phyloP scores from a whole-genome alignment of 805 yeast species.

The Yamadazyma tumulicola region DNA sequence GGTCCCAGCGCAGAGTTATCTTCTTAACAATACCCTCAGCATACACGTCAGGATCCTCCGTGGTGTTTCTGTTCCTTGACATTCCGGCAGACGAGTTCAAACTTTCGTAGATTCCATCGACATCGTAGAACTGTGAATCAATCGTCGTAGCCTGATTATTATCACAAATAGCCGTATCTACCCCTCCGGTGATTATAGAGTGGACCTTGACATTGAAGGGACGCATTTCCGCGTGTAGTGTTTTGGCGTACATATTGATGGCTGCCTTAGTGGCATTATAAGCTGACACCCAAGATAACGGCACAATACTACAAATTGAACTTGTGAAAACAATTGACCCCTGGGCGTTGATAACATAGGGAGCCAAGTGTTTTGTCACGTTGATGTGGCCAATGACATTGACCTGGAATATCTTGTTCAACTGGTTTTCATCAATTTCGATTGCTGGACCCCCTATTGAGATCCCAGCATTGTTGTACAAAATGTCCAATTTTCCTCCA shows the following conservation, averaged over 20 bases:
- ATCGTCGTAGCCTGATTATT: not conserved
- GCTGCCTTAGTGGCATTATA: slow-evolving; percentile 35
- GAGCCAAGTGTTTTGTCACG: slow-evolving; percentile 29
- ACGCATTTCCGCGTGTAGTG: slow-evolving; percentile 14
- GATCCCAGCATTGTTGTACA: slow-evolving; percentile 43
- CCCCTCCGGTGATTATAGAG: slow-evolving; percentile 18
- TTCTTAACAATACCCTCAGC: slow-evolving; percentile 23
- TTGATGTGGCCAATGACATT: slow-evolving; percentile 39
- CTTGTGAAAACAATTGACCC: slow-evolving; percentile 38
- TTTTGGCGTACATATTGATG: slow-evolving; percentile 15
- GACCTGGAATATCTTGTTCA: slow-evolving; percentile 24
- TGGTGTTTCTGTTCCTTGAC: slow-evolving; percentile 10
- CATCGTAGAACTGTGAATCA: slow-evolving; percentile 5
- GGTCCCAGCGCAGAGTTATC: slow-evolving; percentile 15
- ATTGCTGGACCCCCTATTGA: slow-evolving; percentile 21
- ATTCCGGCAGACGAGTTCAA: slow-evolving; percentile 16
- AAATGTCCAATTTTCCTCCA: slow-evolving; percentile 31
- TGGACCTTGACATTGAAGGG: slow-evolving; percentile 19
- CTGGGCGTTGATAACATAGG: slow-evolving; percentile 25
- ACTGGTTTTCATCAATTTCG: slow-evolving; percentile 24
- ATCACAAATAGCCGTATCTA: slow-evolving; percentile 16
- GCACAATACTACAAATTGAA: slow-evolving; percentile 27
- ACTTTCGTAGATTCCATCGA: slow-evolving; percentile 17
- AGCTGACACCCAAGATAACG: slow-evolving; percentile 29
- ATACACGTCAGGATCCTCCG: slow-evolving; percentile 20